Percentiles rank a stretch among this genome's conserved stretches.
phyloP scores from a whole-genome alignment of 176 grass and related monocot genomes.

The Pontederia paniculata region DNA sequence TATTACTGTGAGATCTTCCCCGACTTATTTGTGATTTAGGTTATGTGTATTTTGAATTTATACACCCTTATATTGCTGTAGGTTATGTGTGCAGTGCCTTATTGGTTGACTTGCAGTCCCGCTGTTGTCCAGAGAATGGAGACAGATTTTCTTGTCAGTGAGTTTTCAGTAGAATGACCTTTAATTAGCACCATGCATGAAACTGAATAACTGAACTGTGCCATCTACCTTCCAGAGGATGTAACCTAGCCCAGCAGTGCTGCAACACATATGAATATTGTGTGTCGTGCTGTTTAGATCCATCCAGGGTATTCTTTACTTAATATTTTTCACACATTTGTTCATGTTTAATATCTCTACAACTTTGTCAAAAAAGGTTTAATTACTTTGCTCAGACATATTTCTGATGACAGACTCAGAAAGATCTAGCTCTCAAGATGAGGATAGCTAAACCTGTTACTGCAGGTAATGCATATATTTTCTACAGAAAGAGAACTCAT shows the following conservation, averaged over 20 bases:
- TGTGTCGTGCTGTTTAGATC: conserved; percentile 90
- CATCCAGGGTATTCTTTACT: conserved; percentile 43
- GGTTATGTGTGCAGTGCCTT: conserved; percentile 75
- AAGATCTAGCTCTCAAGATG: conserved; percentile 50
- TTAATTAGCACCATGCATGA: neutral
- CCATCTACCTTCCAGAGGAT: conserved; percentile 46
- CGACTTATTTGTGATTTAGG: too few species aligned
- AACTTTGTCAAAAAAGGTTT: neutral
- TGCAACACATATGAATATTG: conserved; percentile 95
- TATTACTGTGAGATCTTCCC: too few species aligned
- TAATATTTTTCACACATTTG: neutral
- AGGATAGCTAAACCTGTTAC: conserved; percentile 76
- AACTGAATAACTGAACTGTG: conserved; percentile 15
- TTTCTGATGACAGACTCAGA: conserved; percentile 39
- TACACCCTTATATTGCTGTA: conserved; percentile 24
- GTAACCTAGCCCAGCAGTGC: conserved; percentile 54
- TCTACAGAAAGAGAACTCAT: conserved; percentile 3
- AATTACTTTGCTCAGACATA: conserved; percentile 5
- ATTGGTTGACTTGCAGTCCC: conserved; percentile 52
- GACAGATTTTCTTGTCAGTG: conserved; percentile 77
- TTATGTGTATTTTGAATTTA: neutral
- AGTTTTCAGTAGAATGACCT: conserved; percentile 31
- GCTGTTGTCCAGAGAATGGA: conserved; percentile 56
- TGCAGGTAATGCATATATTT: conserved; percentile 42
- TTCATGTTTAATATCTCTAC: neutral